Conservation (phyloP, 495 filamentous ascomycete species). For the Mycothermus thermophilus region DNA sequence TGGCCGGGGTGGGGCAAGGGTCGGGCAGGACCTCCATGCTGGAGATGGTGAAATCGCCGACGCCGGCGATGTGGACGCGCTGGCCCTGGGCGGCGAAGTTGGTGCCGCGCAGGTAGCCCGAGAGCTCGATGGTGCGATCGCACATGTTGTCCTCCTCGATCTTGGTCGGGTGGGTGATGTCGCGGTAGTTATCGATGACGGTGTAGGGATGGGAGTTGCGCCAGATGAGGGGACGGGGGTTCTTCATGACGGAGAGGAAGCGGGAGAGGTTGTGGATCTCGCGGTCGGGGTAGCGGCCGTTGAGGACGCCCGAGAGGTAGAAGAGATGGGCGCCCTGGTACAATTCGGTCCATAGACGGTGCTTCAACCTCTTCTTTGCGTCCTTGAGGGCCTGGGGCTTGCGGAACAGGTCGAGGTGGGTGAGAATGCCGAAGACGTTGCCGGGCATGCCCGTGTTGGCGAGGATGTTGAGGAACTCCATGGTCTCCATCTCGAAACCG, state of each 20-base stretch:
- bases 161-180: slow-evolving; percentile 81
- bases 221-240: slow-evolving; percentile 90
- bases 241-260: slow-evolving; percentile 97
- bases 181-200: slow-evolving; percentile 82
- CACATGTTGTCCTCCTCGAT: slow-evolving; percentile 79
- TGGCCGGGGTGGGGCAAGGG: slow-evolving; percentile 85
- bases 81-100: slow-evolving; percentile 84
- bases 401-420: slow-evolving; percentile 88
- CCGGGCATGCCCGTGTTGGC: slow-evolving; percentile 89
- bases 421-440: slow-evolving; percentile 93
- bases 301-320: slow-evolving; percentile 88
- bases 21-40: slow-evolving; percentile 78
- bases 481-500: slow-evolving; percentile 99
- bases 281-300: slow-evolving; percentile 90
- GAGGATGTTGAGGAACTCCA: slow-evolving; percentile 94
- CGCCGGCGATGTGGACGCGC: slow-evolving; percentile 79
- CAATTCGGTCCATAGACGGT: slow-evolving; percentile 89
- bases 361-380: slow-evolving; percentile 90
- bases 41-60: slow-evolving; percentile 82
- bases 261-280: slow-evolving; percentile 91
- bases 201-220: slow-evolving; percentile 90
- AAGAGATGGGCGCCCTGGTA: slow-evolving; percentile 96
- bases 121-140: slow-evolving; percentile 79
- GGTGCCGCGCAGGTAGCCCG: slow-evolving; percentile 89
- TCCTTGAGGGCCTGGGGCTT: slow-evolving; percentile 79